Evolutionary conservation across 2,329 filamentous ascomycete genomes (phyloP).

Genomic region (Fusarium sambucinum): DNA sequence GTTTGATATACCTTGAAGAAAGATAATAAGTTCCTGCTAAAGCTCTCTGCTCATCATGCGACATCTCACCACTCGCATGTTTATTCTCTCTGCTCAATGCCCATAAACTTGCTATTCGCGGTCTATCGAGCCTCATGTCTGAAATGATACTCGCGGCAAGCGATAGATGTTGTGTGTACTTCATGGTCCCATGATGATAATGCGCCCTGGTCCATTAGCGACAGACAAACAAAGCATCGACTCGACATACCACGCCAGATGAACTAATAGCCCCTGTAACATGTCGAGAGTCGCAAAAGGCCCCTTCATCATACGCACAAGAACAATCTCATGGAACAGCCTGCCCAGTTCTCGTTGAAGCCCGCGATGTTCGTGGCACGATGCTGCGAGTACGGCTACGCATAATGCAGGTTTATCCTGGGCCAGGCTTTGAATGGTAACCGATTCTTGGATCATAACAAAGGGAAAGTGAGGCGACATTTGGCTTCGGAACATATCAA

Average conservation of each 20-base stretch:
- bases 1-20: slow-evolving; percentile 46
- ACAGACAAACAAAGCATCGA: neutral
- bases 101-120: slow-evolving; percentile 48
- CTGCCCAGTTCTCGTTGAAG: slow-evolving; percentile 46
- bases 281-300: slow-evolving; percentile 48
- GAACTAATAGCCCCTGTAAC: slow-evolving; percentile 50
- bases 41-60: slow-evolving; percentile 49
- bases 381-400: slow-evolving; percentile 49
- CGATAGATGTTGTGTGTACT: slow-evolving; percentile 49
- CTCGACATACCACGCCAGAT: slow-evolving; percentile 48
- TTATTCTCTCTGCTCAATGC: slow-evolving; percentile 44
- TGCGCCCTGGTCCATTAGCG: slow-evolving; percentile 48
- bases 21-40: slow-evolving; percentile 51
- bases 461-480: slow-evolving; percentile 50
- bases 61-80: slow-evolving; percentile 31
- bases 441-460: slow-evolving; percentile 40
- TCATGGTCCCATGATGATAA: slow-evolving; percentile 48
- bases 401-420: slow-evolving; percentile 45
- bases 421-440: slow-evolving; percentile 37
- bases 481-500: slow-evolving; percentile 43
- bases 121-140: slow-evolving; percentile 50
- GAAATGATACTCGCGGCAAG: slow-evolving; percentile 51
- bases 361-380: slow-evolving; percentile 37
- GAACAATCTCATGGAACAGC: slow-evolving; percentile 49
- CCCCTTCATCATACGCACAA: slow-evolving; percentile 40